phyloP scores from a whole-genome alignment of 805 yeast species.

The Metschnikowia shivogae region DNA sequence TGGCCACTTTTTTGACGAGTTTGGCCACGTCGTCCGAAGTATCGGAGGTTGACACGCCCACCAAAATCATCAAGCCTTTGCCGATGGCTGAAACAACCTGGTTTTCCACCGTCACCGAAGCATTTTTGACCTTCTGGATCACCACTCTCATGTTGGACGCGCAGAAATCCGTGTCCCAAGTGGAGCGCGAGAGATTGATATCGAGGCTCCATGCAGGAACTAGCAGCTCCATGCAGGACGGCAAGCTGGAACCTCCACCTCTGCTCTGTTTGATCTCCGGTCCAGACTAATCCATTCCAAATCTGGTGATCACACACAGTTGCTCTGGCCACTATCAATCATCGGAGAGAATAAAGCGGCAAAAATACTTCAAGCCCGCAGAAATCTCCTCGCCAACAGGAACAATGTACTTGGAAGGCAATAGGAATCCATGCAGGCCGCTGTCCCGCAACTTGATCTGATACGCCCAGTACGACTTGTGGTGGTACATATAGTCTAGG shows the following conservation, averaged over 20 bases:
- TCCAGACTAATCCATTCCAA: neutral
- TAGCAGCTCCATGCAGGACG: neutral
- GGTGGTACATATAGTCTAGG: slow-evolving; percentile 79
- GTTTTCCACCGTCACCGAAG: slow-evolving; percentile 81
- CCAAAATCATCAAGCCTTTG: slow-evolving; percentile 72
- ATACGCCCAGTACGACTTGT: slow-evolving; percentile 78
- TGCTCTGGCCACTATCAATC: slow-evolving; percentile 13
- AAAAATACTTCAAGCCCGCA: slow-evolving; percentile 64
- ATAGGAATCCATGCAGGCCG: slow-evolving; percentile 77
- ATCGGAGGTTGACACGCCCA: slow-evolving; percentile 81
- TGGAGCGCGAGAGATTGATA: neutral
- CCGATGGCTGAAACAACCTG: slow-evolving; percentile 68
- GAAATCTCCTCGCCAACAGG: slow-evolving; percentile 79
- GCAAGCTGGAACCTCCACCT: too few species aligned
- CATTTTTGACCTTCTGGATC: slow-evolving; percentile 82
- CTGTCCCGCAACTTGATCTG: slow-evolving; percentile 78
- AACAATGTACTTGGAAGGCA: slow-evolving; percentile 63
- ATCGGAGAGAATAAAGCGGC: slow-evolving; percentile 32
- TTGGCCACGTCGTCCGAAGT: slow-evolving; percentile 68
- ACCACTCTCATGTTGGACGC: slow-evolving; percentile 69
- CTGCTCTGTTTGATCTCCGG: too few species aligned
- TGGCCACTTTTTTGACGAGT: slow-evolving; percentile 61
- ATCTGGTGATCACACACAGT: neutral
- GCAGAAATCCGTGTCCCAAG: neutral
- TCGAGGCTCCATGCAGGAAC: neutral